Conservation (phyloP, 169 alveolate genomes). For the Eimeria acervulina region DNA sequence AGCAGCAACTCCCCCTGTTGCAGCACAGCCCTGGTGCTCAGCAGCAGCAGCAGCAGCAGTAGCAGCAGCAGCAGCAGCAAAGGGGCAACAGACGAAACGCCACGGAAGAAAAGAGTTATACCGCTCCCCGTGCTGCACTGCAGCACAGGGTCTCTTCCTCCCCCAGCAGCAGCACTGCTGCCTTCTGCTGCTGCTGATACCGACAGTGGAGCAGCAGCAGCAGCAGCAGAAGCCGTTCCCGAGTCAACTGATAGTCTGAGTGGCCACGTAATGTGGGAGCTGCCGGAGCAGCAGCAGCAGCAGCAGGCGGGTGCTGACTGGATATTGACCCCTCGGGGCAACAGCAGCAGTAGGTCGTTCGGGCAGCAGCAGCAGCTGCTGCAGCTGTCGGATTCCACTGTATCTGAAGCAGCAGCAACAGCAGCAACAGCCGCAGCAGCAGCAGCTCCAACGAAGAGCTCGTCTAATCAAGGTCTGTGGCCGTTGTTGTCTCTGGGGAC, state of each 20-base stretch:
- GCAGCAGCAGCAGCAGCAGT: constrained; percentile 29
- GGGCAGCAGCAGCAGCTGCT: constrained; percentile 41
- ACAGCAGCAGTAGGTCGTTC: neutral
- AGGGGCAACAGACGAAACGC: neutral
- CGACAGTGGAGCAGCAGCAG: neutral
- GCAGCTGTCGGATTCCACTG: neutral
- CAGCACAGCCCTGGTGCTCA: constrained; percentile 69
- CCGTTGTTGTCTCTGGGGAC: constrained; percentile 24
- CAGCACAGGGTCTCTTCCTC: constrained; percentile 44
- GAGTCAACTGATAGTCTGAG: neutral
- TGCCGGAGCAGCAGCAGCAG: constrained; percentile 34
- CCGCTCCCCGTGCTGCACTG: constrained; percentile 63
- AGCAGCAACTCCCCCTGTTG: constrained; percentile 45
- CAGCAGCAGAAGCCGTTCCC: neutral
- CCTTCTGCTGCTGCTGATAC: constrained; percentile 3
- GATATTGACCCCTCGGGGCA: neutral
- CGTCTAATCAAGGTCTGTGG: neutral
- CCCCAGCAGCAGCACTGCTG: neutral
- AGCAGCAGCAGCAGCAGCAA: constrained; percentile 21
- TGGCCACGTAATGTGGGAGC: neutral
- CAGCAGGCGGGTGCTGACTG: neutral
- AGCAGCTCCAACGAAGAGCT: neutral
- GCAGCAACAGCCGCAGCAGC: constrained; percentile 2
- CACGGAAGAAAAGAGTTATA: neutral
- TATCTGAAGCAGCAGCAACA: neutral